Base-by-base conservation (phyloP, 768 basidiomycete species). In the Xanthoconium stramineum region DNA sequence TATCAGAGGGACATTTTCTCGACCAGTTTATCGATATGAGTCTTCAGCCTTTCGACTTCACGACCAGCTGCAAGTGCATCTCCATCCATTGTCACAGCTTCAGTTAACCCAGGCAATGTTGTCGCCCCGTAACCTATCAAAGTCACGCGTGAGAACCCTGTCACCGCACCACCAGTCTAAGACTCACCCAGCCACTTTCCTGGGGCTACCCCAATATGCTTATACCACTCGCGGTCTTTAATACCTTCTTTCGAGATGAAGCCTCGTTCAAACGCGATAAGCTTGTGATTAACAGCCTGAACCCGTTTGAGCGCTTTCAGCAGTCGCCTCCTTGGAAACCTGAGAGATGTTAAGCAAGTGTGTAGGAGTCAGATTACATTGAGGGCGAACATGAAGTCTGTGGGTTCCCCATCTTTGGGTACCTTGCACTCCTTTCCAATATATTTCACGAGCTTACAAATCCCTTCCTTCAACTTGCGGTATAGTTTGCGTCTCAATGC, bases 181-280 rank as follows among this genome's bases (percentile, higher is more conserved):
- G 30, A 66, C 80, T 63, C 61, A 89, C 89, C 88, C 39, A 88
- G 80, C 86, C 89, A 88, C 72, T 88, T 86, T 47, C 94, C 94
- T 32, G 94, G 94, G 13, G 94, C 93, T 45, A 94, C 90, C 46
- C 81, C 93, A n/a, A 94, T 78, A 71, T 94, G 88, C 61, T 79
- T 85, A 69, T 91, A 96, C 94, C 94, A 96, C 67, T 91, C 86
- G 39, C 91, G 80, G 50, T 86, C 84, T 61, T 85, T 85, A 61
- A 94, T 84, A 1, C 93, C 94, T 17, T 76, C 83, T 62, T 86
- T 75, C n/a, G 83, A 84, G 52, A 96, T 88, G 69, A 96, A 91
- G 1, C 92, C 90, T 47, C 83, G 81, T 68, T 94, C 91, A 59
- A 92, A 93, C 5, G 76, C 72, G 15, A 79, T 72, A 15, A 92